A percentile compares a stretch with the other conserved stretches of the same genome.
phyloP scores from a whole-genome alignment of 139 green algal species.

The Haematococcus sp. region DNA sequence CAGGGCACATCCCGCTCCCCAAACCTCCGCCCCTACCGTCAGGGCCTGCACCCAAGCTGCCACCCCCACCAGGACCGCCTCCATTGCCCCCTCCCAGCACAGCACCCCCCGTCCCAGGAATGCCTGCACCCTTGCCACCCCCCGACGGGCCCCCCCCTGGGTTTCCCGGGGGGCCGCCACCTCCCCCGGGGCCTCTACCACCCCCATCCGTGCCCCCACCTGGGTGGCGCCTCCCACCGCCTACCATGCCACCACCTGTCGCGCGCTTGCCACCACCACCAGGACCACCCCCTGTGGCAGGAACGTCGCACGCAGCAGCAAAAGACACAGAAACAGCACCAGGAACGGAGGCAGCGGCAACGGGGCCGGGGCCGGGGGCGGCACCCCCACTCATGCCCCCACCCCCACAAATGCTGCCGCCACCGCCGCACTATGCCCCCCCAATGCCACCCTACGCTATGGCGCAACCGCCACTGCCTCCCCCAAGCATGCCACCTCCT shows the following conservation, averaged over 20 bases:
- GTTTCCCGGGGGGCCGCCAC: constrained; percentile 16
- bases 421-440: too few species aligned
- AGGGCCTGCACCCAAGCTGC: constrained; percentile 46
- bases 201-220: constrained; percentile 31
- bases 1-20: constrained; percentile 50
- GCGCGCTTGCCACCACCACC: constrained; percentile 29
- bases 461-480: not conserved
- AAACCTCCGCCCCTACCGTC: constrained; percentile 62
- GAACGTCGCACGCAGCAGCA: constrained; percentile 24
- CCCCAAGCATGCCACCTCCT: not conserved
- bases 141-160: constrained; percentile 2
- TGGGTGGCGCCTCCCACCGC: constrained; percentile 19
- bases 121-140: constrained; percentile 8
- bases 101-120: not conserved
- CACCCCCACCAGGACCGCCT: constrained; percentile 34
- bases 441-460: too few species aligned
- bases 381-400: too few species aligned
- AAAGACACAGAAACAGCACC: not conserved
- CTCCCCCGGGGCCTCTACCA: constrained; percentile 16
- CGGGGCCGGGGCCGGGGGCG: not conserved
- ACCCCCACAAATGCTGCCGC: too few species aligned
- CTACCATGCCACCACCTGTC: not conserved
- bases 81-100: constrained; percentile 26
- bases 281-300: constrained; percentile 27
- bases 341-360: too few species aligned